Evolutionary conservation across 345 rosid species (phyloP), one percentile per base, ranked within the genome.

Genomic region (Citrus maxima): DNA sequence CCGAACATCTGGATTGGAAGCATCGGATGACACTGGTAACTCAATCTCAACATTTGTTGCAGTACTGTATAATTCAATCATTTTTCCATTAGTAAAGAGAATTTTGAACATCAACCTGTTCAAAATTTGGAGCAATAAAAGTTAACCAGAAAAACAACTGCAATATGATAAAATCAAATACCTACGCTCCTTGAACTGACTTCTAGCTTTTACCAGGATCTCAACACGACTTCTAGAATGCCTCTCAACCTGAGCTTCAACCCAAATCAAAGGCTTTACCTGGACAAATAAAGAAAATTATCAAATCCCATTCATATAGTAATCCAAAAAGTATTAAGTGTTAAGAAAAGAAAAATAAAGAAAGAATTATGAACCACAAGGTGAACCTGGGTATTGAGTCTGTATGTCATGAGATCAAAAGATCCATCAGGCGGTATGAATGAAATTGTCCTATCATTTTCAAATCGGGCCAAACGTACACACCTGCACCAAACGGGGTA

Each of bases 391-490:
- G 98, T 93, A 79, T 93, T 93, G 75, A 95, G 97, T 85, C 99
- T 91, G 72, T 95, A 95, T 37, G 98, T 93, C 99, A 95, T 95
- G 75, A 95, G 91, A 83, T 95, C 99, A 81, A 96, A 96, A 87
- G 99, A 80, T 27, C 98, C 99, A 86, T 95, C 99, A 24, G 99
- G 99, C 49, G 99, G 99, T 84, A 95, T 86, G 79, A 93, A 95
- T 34, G 99, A 96, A 83, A 96, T 96, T 12, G 97, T 96, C 73
- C 98, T 84, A 79, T 96, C 99, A 82, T 96, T 96, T 79, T 96
- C 98, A 81, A 96, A 96, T 80, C 95, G 93, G 18, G 99, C 98
- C 87, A 96, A 88, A 37, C 99, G 93, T 56, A 94, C 99, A 86
- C 97, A 96, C 91, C 97, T 95, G 77, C 66, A 70, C 46, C 70